A percentile compares a stretch with the other conserved stretches of the same genome.
Evolutionary conservation across 2,329 filamentous ascomycete genomes (phyloP).

Genomic region (Cryphonectria naterciae): DNA sequence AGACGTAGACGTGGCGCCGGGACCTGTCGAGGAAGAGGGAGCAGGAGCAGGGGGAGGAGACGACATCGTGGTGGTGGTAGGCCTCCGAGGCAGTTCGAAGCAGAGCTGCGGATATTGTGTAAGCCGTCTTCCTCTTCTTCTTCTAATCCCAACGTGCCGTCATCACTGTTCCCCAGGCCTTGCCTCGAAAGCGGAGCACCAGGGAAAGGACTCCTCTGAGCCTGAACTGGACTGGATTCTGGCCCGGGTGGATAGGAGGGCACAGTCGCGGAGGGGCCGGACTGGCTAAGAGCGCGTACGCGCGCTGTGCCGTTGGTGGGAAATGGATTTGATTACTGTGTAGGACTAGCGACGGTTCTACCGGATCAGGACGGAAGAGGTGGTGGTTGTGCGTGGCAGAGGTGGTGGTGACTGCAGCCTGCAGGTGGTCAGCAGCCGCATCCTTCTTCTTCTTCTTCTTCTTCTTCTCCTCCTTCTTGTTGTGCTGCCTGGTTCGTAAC

Average conservation of each 20-base stretch:
- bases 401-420: neutral
- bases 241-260: too few relatives aligned
- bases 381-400: neutral
- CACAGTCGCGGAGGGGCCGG: too few relatives aligned
- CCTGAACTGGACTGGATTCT: neutral
- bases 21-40: neutral
- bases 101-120: neutral
- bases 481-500: too few relatives aligned
- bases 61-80: neutral
- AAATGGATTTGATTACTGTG: neutral
- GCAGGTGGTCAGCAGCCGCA: neutral
- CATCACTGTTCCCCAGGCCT: neutral
- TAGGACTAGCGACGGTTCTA: neutral
- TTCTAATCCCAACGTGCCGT: neutral
- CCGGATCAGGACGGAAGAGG: neutral
- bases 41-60: neutral
- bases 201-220: neutral
- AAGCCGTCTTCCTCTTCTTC: neutral
- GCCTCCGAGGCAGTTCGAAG: neutral
- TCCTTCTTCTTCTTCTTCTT: neutral
- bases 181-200: neutral
- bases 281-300: neutral
- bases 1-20: conserved; percentile 28
- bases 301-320: neutral
- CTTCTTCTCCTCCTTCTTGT: neutral